These are phyloP conservation scores for Penicillium canescens DNA, from an alignment of 495 filamentous ascomycete genomes.

Conservation along the genomic window DNA sequence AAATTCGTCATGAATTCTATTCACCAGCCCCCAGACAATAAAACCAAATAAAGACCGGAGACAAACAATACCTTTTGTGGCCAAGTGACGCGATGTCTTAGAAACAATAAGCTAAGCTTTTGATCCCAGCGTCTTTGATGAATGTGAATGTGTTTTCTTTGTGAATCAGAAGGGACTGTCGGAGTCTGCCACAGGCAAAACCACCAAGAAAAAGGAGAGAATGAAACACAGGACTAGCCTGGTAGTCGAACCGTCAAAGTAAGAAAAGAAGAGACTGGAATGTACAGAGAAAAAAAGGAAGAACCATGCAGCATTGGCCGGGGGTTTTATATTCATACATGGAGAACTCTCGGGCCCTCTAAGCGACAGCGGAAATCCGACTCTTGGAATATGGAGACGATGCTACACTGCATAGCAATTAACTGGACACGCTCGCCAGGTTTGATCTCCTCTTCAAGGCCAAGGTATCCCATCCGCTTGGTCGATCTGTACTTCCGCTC, in stretches of 20 bases:
- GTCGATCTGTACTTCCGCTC: background rate
- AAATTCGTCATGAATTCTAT: background rate
- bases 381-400: constrained; percentile 9
- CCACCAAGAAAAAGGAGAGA: constrained; percentile 25
- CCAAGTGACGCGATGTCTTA: constrained; percentile 7
- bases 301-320: constrained; percentile 8
- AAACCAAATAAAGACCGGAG: constrained; percentile 4
- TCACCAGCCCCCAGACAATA: constrained; percentile 6
- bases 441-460: constrained; percentile 16
- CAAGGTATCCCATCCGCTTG: background rate
- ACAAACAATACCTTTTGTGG: constrained; percentile 25
- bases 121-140: too few species aligned
- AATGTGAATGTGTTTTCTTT: too few species aligned
- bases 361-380: background rate
- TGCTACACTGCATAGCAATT: constrained; percentile 16
- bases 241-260: constrained; percentile 30
- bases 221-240: constrained; percentile 42
- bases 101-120: constrained; percentile 9
- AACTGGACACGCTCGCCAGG: constrained; percentile 20
- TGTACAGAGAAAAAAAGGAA: constrained; percentile 17
- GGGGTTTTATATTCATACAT: constrained; percentile 22
- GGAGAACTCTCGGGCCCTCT: constrained; percentile 3
- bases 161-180: constrained; percentile 27
- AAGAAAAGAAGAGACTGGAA: constrained; percentile 26
- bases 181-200: constrained; percentile 38